Evolutionary conservation across 495 filamentous ascomycete species (phyloP).

Genomic region (Tuber melanosporum): DNA sequence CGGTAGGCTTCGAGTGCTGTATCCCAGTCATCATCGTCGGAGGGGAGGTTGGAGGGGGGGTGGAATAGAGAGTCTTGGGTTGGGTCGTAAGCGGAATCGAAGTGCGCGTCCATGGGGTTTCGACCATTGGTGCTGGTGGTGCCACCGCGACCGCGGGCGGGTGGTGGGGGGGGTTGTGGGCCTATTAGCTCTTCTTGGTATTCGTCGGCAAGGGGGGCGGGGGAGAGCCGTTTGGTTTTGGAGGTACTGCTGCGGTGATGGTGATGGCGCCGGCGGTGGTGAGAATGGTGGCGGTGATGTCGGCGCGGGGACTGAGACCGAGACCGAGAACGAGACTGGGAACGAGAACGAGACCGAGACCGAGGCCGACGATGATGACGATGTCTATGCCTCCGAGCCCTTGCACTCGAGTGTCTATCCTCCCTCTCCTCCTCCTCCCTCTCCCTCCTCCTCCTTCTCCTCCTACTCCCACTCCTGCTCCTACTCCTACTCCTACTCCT

Average conservation of each 20-base stretch:
- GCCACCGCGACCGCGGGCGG: constrained; percentile 63
- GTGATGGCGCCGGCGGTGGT: not conserved
- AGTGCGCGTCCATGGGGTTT: constrained; percentile 76
- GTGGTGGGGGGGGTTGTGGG: constrained; percentile 57
- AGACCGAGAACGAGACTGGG: not conserved
- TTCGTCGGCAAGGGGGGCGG: constrained; percentile 44
- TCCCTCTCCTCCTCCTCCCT: constrained; percentile 4
- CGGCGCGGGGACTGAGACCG: not conserved
- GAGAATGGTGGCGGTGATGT: not conserved
- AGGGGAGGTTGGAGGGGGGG: constrained; percentile 37
- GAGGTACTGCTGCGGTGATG: not conserved
- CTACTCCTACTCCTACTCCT: constrained; percentile 28
- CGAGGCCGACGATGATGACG: not conserved
- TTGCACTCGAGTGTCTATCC: constrained; percentile 1
- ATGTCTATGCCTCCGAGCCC: constrained; percentile 15
- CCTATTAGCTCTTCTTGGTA: constrained; percentile 74
- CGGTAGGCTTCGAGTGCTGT: constrained; percentile 70
- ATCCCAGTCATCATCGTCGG: constrained; percentile 67
- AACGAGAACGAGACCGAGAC: not conserved
- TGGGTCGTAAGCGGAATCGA: constrained; percentile 72
- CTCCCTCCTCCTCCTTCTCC: constrained; percentile 6
- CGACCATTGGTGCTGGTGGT: constrained; percentile 45
- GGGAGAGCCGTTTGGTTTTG: not conserved
- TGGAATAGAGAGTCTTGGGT: constrained; percentile 49
- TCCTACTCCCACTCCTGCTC: constrained; percentile 37